These are phyloP conservation scores for Ascochyta rabiei DNA, from an alignment of 2,329 filamentous ascomycete genomes.

Conservation along the genomic window DNA sequence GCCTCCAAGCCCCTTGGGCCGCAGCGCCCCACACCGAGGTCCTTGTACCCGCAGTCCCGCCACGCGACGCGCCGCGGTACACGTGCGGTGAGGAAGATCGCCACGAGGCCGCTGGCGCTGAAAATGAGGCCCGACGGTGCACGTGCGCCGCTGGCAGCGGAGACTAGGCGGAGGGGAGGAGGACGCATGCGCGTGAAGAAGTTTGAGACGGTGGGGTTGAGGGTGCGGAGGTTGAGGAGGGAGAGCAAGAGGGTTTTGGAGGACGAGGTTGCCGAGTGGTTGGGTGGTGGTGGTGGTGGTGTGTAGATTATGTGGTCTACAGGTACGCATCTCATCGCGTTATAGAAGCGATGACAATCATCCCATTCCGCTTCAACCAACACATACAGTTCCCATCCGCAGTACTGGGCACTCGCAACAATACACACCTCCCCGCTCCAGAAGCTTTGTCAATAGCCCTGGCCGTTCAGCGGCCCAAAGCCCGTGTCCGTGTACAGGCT, in stretches of 20 bases:
- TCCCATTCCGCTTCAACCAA: too few species aligned
- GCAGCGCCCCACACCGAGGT: not conserved
- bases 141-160: too few species aligned
- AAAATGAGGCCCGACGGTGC: too few species aligned
- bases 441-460: slow-evolving; percentile 23
- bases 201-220: not conserved
- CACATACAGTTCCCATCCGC: too few species aligned
- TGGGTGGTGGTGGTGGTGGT: not conserved
- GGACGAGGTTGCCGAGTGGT: not conserved
- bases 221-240: not conserved
- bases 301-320: not conserved
- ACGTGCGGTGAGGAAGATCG: not conserved
- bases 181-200: not conserved
- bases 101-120: too few species aligned
- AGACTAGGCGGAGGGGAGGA: too few species aligned
- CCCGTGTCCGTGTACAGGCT: slow-evolving; percentile 34
- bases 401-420: too few species aligned
- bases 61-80: not conserved
- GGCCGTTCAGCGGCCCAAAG: slow-evolving; percentile 29
- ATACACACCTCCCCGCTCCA: too few species aligned
- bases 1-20: not conserved
- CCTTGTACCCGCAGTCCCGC: too few species aligned
- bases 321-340: too few species aligned
- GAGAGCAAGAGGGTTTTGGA: not conserved
- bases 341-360: too few species aligned